Evolutionary conservation across 2,329 filamentous ascomycete species (phyloP).

Genomic region (Fusarium transvaalense): DNA sequence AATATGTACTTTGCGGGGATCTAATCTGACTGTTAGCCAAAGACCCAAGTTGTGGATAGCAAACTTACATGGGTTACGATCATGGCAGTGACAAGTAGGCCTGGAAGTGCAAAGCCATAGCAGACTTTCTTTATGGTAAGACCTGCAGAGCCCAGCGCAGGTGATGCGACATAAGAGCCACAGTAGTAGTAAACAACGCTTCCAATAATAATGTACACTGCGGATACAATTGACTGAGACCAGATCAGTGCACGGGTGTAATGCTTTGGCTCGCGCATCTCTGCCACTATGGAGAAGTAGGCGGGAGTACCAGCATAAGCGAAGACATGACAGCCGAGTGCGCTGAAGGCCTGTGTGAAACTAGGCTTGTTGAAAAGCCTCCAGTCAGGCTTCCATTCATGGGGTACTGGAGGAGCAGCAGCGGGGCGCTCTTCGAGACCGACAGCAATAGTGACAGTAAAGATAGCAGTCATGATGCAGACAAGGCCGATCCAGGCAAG

Average conservation of each 20-base stretch:
- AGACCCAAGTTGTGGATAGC: too few species aligned
- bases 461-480: slow-evolving; percentile 47
- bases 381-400: slow-evolving; percentile 47
- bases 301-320: slow-evolving; percentile 54
- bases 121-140: slow-evolving; percentile 57
- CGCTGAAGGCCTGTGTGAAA: slow-evolving; percentile 50
- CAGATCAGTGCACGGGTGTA: slow-evolving; percentile 49
- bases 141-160: slow-evolving; percentile 61
- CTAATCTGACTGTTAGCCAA: slow-evolving; percentile 14
- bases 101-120: slow-evolving; percentile 57
- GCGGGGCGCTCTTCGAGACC: slow-evolving; percentile 49
- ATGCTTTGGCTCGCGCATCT: slow-evolving; percentile 51
- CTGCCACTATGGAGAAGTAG: slow-evolving; percentile 52
- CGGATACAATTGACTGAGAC: slow-evolving; percentile 47
- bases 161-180: slow-evolving; percentile 60
- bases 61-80: slow-evolving; percentile 49
- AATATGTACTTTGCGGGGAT: slow-evolving; percentile 49
- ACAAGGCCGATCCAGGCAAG: slow-evolving; percentile 51
- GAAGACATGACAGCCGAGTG: slow-evolving; percentile 53
- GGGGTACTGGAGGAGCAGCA: slow-evolving; percentile 35
- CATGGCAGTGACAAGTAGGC: slow-evolving; percentile 48
- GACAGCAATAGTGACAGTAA: slow-evolving; percentile 50
- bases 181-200: slow-evolving; percentile 61
- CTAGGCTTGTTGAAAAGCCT: slow-evolving; percentile 49
- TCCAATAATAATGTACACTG: slow-evolving; percentile 52